A percentile compares a stretch with the other conserved stretches of the same genome.
These are phyloP conservation scores for Vishniacozyma victoriae DNA, from an alignment of 768 basidiomycete species.

Conservation along the genomic window DNA sequence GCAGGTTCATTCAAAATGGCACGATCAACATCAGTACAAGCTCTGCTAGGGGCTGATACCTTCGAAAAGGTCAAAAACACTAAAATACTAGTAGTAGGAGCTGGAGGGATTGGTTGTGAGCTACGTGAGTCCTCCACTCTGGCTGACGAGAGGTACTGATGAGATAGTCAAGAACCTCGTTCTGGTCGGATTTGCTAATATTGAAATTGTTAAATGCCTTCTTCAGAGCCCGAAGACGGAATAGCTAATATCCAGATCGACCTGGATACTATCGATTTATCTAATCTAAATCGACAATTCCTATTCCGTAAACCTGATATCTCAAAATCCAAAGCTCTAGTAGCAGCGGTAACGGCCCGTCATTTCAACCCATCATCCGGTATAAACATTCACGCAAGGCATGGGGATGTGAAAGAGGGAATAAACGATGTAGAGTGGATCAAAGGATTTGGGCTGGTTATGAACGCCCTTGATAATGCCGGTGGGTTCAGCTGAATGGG, in stretches of 20 bases:
- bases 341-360: conserved; percentile 48
- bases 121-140: conserved; percentile 57
- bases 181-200: conserved; percentile 82
- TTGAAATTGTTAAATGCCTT: conserved; percentile 56
- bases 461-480: conserved; percentile 94
- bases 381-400: conserved; percentile 77
- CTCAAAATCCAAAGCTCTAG: conserved; percentile 90
- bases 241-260: conserved; percentile 56
- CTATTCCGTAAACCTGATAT: conserved; percentile 95
- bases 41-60: conserved; percentile 73
- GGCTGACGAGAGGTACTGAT: conserved; percentile 6
- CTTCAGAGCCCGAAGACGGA: background rate
- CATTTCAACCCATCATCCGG: conserved; percentile 63
- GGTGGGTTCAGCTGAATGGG: conserved; percentile 53
- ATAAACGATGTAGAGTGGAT: conserved; percentile 90
- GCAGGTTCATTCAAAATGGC: too few species aligned
- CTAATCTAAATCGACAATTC: conserved; percentile 94
- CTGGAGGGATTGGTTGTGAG: conserved; percentile 96
- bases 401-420: conserved; percentile 90
- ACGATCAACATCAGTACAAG: conserved; percentile 57
- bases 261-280: conserved; percentile 96
- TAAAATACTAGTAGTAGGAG: conserved; percentile 75
- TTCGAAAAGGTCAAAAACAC: conserved; percentile 49
- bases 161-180: conserved; percentile 87
- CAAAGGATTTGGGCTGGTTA: conserved; percentile 77